A percentile compares a stretch with the other conserved stretches of the same genome.
These are phyloP conservation scores for Boletus tylopilopsis DNA, from an alignment of 768 basidiomycete species.

Conservation along the genomic window DNA sequence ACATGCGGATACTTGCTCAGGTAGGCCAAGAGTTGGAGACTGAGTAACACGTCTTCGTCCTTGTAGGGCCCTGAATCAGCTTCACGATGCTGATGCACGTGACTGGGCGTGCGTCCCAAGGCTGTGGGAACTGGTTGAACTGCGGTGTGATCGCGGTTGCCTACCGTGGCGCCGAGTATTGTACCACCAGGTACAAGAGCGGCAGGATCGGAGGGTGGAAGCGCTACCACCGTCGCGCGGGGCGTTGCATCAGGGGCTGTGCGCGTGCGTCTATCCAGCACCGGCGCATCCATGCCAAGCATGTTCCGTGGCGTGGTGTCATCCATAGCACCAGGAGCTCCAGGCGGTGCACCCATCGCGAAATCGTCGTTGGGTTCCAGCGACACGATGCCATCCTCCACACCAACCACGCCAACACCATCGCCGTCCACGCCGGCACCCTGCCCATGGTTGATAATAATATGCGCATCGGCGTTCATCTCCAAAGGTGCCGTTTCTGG, in stretches of 20 bases:
- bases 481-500: conserved; percentile 33
- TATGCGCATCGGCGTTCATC: conserved; percentile 46
- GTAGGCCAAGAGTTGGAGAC: conserved; percentile 91
- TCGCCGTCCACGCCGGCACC: conserved; percentile 38
- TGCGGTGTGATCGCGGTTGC: conserved; percentile 16
- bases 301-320: conserved; percentile 26
- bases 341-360: conserved; percentile 87
- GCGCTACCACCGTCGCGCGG: conserved; percentile 53
- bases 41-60: conserved; percentile 90
- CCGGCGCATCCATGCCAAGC: conserved; percentile 24
- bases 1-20: conserved; percentile 98
- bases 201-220: conserved; percentile 38
- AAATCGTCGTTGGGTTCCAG: conserved; percentile 84
- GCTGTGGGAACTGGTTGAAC: conserved; percentile 12
- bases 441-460: conserved; percentile 48
- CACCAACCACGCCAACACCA: conserved; percentile 42
- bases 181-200: conserved; percentile 10
- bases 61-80: conserved; percentile 67
- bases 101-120: conserved; percentile 25
- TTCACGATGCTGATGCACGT: conserved; percentile 39
- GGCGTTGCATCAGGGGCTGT: conserved; percentile 60
- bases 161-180: conserved; percentile 12
- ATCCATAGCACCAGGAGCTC: conserved; percentile 81
- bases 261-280: conserved; percentile 31
- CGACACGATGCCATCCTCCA: conserved; percentile 74